Evolutionary conservation across 768 basidiomycete species (phyloP).

Genomic region (Trichaptum fuscoviolaceum): DNA sequence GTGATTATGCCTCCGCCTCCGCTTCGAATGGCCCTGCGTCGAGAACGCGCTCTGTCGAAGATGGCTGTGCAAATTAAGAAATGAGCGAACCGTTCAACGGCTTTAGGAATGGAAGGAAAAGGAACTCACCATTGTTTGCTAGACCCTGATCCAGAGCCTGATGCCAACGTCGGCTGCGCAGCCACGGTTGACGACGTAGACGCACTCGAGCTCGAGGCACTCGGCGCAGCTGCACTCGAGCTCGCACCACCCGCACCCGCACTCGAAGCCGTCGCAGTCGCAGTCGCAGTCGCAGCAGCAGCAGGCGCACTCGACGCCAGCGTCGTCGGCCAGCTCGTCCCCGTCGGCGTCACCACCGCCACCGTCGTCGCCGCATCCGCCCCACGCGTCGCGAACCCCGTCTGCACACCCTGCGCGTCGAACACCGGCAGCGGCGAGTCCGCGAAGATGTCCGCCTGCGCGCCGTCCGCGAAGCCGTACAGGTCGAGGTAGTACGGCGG

Average conservation of each 20-base stretch:
- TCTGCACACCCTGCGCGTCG: neutral
- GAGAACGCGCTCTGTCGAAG: neutral
- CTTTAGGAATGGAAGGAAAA: neutral
- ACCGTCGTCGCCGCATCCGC: neutral
- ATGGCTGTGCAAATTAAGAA: neutral
- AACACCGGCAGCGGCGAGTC: conserved; percentile 20
- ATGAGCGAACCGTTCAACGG: no score
- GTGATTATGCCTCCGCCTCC: neutral
- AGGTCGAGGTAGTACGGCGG: conserved; percentile 64
- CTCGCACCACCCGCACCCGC: neutral
- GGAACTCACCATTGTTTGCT: neutral
- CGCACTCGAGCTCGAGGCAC: neutral
- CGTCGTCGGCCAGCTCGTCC: neutral
- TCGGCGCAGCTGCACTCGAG: neutral
- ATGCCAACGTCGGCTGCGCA: neutral
- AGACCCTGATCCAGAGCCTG: neutral
- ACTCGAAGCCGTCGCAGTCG: neutral
- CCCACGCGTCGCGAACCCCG: neutral
- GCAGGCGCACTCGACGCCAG: neutral
- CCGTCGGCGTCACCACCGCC: neutral
- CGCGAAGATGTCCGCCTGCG: conserved; percentile 69
- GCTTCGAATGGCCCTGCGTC: neutral
- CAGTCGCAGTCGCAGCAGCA: neutral
- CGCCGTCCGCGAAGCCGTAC: conserved; percentile 68
- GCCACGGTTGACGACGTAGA: neutral